A percentile compares a stretch with the other conserved stretches of the same genome.
phyloP scores from a whole-genome alignment of 2,329 filamentous ascomycete genomes.

The Monosporascus cannonballus region DNA sequence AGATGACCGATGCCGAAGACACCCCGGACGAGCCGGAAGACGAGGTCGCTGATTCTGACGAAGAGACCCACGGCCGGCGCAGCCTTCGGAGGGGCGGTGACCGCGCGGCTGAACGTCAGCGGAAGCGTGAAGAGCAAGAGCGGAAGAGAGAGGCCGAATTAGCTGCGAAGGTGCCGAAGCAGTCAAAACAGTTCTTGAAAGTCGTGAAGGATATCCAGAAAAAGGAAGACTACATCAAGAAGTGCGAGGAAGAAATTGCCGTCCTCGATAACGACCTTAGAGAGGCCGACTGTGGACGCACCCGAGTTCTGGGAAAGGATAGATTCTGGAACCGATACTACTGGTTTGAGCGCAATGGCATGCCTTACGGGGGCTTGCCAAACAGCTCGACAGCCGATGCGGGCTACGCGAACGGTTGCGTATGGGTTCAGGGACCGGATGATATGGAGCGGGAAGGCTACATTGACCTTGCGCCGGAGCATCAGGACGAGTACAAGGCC shows the following conservation, averaged over 20 bases:
- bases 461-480: conserved; percentile 67
- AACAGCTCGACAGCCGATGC: conserved; percentile 82
- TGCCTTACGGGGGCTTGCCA: conserved; percentile 88
- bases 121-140: conserved; percentile 69
- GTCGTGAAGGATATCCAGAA: conserved; percentile 84
- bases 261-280: conserved; percentile 86
- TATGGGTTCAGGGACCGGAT: conserved; percentile 96
- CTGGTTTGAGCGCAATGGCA: conserved; percentile 98
- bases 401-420: conserved; percentile 85
- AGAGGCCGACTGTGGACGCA: conserved; percentile 88
- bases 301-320: conserved; percentile 84
- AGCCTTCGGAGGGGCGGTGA: conserved; percentile 58
- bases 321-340: conserved; percentile 98
- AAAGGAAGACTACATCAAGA: conserved; percentile 71
- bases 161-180: conserved; percentile 62
- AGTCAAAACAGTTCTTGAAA: conserved; percentile 84
- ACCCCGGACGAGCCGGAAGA: conserved; percentile 52
- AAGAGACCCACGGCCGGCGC: conserved; percentile 49
- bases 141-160: conserved; percentile 63
- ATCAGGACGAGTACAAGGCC: conserved; percentile 68
- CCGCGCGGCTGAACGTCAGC: conserved; percentile 64
- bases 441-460: conserved; percentile 81
- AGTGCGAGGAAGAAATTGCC: conserved; percentile 79
- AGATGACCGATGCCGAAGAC: conserved; percentile 60
- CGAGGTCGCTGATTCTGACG: conserved; percentile 63